Evolutionary conservation across 495 filamentous ascomycete species (phyloP).

Genomic region (Hypoxylon fragiforme): DNA sequence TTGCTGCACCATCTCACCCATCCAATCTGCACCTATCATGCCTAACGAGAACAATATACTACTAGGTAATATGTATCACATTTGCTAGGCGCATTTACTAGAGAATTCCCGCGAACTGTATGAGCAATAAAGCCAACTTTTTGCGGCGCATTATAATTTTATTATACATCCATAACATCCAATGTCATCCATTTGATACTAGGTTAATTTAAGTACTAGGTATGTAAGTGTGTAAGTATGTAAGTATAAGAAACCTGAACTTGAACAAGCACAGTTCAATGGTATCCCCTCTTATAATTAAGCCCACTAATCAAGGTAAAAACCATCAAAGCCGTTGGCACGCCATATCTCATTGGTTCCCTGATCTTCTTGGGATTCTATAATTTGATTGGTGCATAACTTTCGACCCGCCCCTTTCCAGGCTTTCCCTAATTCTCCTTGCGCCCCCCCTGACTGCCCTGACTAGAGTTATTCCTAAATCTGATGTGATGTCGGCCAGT

Average conservation of each 20-base stretch:
- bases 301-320: constrained; percentile 9
- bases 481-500: background rate
- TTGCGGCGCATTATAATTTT: too few species aligned
- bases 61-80: constrained; percentile 11
- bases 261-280: background rate
- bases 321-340: constrained; percentile 12
- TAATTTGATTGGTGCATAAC: constrained; percentile 15
- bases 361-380: constrained; percentile 16
- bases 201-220: too few species aligned
- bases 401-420: constrained; percentile 6
- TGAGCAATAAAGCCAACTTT: background rate
- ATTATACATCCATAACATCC: too few species aligned
- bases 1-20: constrained; percentile 11
- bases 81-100: constrained; percentile 1
- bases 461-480: background rate
- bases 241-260: background rate
- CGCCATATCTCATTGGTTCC: constrained; percentile 18
- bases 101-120: constrained; percentile 12
- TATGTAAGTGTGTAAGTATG: too few species aligned
- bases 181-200: too few species aligned
- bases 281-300: too few species aligned
- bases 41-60: background rate
- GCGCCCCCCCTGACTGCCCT: constrained; percentile 3
- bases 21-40: constrained; percentile 18
- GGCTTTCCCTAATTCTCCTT: constrained; percentile 16